Conservation (phyloP, 441 rosid genomes). For the Jatropha multifida region DNA sequence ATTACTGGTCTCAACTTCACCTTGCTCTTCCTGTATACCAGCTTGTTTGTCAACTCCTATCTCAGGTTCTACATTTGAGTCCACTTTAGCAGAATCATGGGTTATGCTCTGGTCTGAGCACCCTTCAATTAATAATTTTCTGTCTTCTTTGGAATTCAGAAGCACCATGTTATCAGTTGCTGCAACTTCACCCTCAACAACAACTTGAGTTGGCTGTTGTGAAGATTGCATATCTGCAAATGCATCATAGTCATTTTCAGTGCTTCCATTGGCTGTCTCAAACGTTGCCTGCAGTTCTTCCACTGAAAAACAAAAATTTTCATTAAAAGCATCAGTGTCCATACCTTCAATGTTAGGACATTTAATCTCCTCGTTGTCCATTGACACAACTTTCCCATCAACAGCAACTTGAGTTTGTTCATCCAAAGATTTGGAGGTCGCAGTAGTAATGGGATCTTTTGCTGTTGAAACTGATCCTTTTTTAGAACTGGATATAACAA, state of each 20-base stretch:
- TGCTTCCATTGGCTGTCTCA: constrained; percentile 33
- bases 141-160: constrained; percentile 21
- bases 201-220: constrained; percentile 27
- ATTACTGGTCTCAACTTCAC: constrained; percentile 20
- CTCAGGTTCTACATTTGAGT: constrained; percentile 2
- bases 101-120: neutral
- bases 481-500: constrained; percentile 14
- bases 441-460: constrained; percentile 22
- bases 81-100: neutral
- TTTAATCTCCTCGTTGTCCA: constrained; percentile 30
- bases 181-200: constrained; percentile 28
- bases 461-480: constrained; percentile 18
- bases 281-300: constrained; percentile 43
- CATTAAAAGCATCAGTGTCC: constrained; percentile 42
- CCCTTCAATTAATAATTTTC: constrained; percentile 13
- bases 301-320: constrained; percentile 42
- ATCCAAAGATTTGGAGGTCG: constrained; percentile 19
- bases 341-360: constrained; percentile 41
- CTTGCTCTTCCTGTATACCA: constrained; percentile 22
- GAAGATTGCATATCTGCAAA: constrained; percentile 40
- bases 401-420: constrained; percentile 30
- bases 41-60: constrained; percentile 13
- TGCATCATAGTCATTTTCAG: constrained; percentile 37
- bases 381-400: constrained; percentile 31
- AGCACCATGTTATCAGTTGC: constrained; percentile 25